Conservation (phyloP, 129 eudicot species). For the Chrysanthemum seticuspe region DNA sequence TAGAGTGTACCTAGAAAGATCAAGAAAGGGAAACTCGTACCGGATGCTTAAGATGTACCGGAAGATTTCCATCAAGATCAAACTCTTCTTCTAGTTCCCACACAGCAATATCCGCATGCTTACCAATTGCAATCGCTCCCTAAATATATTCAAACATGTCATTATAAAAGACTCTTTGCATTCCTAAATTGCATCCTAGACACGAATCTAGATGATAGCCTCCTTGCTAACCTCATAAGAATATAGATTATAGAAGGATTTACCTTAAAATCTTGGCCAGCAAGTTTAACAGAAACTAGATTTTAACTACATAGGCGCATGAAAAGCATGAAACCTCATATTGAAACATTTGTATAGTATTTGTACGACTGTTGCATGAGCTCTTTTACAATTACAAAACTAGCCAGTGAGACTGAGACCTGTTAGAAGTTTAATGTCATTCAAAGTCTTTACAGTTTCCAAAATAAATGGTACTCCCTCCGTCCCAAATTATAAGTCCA, state of each 20-base stretch:
- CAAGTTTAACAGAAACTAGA: constrained; percentile 50
- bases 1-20: not conserved
- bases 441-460: no score
- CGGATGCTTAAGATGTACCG: constrained; percentile 65
- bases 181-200: not conserved
- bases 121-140: no score
- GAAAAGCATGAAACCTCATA: not conserved
- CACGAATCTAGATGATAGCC: not conserved
- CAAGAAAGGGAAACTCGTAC: constrained; percentile 39
- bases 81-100: constrained; percentile 79
- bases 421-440: no score
- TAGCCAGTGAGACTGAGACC: no score
- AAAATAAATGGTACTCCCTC: no score
- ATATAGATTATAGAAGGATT: not conserved
- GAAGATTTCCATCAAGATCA: constrained; percentile 55
- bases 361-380: not conserved
- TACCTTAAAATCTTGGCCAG: constrained; percentile 65
- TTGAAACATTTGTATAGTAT: not conserved
- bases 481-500: no score
- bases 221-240: not conserved
- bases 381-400: not conserved
- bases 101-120: no score
- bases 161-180: no score
- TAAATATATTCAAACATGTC: no score
- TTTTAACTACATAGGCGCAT: not conserved